Base-by-base conservation (phyloP, 1,139 yeast genomes). In the Debaryomyces nepalensis region DNA sequence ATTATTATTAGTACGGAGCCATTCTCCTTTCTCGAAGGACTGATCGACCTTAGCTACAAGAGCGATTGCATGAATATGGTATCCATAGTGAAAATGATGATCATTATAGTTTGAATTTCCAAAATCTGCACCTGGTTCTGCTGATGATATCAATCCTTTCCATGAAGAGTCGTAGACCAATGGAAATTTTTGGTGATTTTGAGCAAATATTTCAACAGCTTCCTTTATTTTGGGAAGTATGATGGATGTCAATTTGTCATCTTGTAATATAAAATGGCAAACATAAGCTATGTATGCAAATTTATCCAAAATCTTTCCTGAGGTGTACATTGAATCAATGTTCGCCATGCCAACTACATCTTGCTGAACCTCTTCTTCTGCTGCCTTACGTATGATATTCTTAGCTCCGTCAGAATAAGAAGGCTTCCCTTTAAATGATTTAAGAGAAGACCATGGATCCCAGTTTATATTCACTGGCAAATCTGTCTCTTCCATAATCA, bases 41-140 rank as follows among this genome's bases (percentile, higher is more conserved):
- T 52, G 48, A 52, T 85, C 93, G 19, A 82, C 79, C 42, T 74
- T 61, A 1, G 80, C 83, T 8, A 82, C 64, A 12, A 86, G 63
- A 0, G 91, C 87, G 39, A 85, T 81, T 0, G 93, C 87, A 56
- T 84, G 85, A 31, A 86, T 75, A 54, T 83, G 89, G 52, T 86
- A 86, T 1, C 89, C 88, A 55, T 84, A 86, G 63, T 86, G 93
- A 70, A 86, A 86, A 61, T 86, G 93, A 54, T 86, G 95, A 54
- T 86, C 95, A 54, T 86, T 86, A 58, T 85, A 86, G 55, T 79
- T 82, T 8, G 90, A 74, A 55, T 86, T 86, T 41, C 95, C 95
- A 58, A 82, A 86, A 66, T 86, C 95, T 1, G 82, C 82, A 12
- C 70, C 79, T 1, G 82, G 73, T 1, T 79, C 82, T 0, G 90